These are phyloP conservation scores for Cryptococcus sp. DNA, from an alignment of 1,284 basidiomycete genomes.

Conservation along the genomic window DNA sequence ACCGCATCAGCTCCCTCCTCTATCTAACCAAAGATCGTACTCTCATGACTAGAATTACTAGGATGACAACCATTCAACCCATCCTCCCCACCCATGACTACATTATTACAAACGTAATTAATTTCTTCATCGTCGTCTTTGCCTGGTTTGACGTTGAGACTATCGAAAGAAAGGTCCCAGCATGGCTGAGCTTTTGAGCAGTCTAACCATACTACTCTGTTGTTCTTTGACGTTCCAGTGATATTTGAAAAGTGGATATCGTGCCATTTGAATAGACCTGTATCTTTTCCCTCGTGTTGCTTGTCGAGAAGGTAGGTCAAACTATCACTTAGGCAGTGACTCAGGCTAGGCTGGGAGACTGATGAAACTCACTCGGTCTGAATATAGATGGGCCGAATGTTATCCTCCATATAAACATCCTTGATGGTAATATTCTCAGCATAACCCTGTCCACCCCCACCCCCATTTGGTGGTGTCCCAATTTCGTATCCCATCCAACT, in stretches of 20 bases:
- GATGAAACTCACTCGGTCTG: slow-evolving; percentile 10
- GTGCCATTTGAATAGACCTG: slow-evolving; percentile 18
- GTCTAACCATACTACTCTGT: slow-evolving; percentile 23
- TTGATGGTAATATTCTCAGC: slow-evolving; percentile 54
- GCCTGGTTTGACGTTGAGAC: slow-evolving; percentile 17
- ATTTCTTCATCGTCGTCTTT: slow-evolving; percentile 19
- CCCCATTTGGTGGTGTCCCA: slow-evolving; percentile 59
- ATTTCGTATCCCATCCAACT: slow-evolving; percentile 56
- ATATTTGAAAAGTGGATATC: slow-evolving; percentile 22
- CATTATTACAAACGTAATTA: slow-evolving; percentile 24
- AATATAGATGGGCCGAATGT: slow-evolving; percentile 17
- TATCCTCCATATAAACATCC: slow-evolving; percentile 46
- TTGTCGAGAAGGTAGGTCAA: slow-evolving; percentile 10
- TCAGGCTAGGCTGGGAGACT: not conserved
- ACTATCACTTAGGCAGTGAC: slow-evolving; percentile 1
- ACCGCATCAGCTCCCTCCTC: too few relatives aligned
- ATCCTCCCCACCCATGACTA: slow-evolving; percentile 12
- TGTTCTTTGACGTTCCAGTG: slow-evolving; percentile 11
- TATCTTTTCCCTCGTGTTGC: slow-evolving; percentile 2
- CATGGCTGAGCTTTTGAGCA: slow-evolving; percentile 23
- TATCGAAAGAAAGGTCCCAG: slow-evolving; percentile 14
- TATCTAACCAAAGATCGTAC: not conserved
- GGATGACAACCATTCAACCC: slow-evolving; percentile 22
- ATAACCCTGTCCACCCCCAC: slow-evolving; percentile 58
- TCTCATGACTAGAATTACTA: slow-evolving; percentile 21